These are phyloP conservation scores for Sphaerosporella brunnea DNA, from an alignment of 495 filamentous ascomycete genomes.

Conservation along the genomic window DNA sequence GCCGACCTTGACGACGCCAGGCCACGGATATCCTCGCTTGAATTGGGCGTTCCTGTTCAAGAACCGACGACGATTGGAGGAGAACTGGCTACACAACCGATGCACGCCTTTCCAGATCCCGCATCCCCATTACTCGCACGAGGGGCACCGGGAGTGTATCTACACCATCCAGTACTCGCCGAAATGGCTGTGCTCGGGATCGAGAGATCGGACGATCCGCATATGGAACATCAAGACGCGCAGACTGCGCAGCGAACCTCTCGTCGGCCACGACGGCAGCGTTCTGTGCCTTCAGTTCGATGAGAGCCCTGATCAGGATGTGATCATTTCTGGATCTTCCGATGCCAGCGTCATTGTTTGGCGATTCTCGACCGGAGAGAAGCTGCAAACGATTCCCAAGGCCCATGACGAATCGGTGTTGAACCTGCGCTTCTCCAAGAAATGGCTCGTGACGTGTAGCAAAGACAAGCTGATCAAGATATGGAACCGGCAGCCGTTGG, in stretches of 20 bases:
- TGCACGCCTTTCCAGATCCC: constrained; percentile 80
- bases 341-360: constrained; percentile 80
- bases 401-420: constrained; percentile 84
- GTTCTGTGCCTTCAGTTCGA: constrained; percentile 96
- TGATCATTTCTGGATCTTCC: constrained; percentile 85
- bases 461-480: constrained; percentile 94
- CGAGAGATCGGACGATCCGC: constrained; percentile 68
- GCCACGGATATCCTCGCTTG: constrained; percentile 35
- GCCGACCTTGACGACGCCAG: constrained; percentile 15
- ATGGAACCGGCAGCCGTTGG: constrained; percentile 64
- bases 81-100: constrained; percentile 73
- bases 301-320: constrained; percentile 69
- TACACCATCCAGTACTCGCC: constrained; percentile 82
- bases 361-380: constrained; percentile 76
- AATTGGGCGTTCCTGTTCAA: constrained; percentile 83
- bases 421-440: constrained; percentile 84
- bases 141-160: constrained; percentile 81
- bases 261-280: constrained; percentile 63
- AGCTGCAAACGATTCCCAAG: constrained; percentile 48
- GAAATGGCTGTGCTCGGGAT: constrained; percentile 82
- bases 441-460: constrained; percentile 85
- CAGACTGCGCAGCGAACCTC: constrained; percentile 49
- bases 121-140: constrained; percentile 58
- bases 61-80: constrained; percentile 65
- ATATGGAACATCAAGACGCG: constrained; percentile 80